Conservation (phyloP, 768 basidiomycete genomes). For the Calocybe gangraenosa region DNA sequence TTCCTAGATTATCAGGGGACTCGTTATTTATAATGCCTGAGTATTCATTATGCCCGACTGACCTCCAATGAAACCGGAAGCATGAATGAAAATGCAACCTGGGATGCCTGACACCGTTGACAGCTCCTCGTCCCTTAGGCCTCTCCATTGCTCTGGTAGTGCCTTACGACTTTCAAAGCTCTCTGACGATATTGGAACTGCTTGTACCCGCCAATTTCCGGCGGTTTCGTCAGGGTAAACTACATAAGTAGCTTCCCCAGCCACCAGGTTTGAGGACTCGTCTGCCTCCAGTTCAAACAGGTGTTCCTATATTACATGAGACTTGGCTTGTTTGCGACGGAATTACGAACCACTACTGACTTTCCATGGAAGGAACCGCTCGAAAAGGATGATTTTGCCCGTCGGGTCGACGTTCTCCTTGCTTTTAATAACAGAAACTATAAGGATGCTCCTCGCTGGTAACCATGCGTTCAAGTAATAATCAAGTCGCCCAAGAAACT, state of each 20-base stretch:
- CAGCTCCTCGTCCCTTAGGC: conserved; percentile 80
- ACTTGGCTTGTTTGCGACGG: no score
- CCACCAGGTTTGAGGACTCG: conserved; percentile 32
- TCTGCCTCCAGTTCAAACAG: conserved; percentile 82
- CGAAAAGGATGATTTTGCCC: conserved; percentile 78
- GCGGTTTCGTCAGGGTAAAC: conserved; percentile 83
- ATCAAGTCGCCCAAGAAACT: conserved; percentile 75
- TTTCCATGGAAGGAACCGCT: conserved; percentile 87
- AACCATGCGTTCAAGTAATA: conserved; percentile 91
- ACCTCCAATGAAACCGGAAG: conserved; percentile 97
- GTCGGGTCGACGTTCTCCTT: conserved; percentile 59
- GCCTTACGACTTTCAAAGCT: conserved; percentile 91
- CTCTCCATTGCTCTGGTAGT: conserved; percentile 91
- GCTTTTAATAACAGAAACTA: conserved; percentile 48
- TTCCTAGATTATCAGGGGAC: conserved; percentile 44
- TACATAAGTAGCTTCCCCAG: conserved; percentile 70
- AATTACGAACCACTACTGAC: no score
- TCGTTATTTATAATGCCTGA: not conserved
- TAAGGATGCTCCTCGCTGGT: conserved; percentile 81
- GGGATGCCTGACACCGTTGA: conserved; percentile 70
- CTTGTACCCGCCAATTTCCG: conserved; percentile 87
- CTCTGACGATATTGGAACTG: conserved; percentile 76
- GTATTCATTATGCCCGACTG: conserved; percentile 18
- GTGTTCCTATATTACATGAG: conserved; percentile 51
- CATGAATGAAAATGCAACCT: conserved; percentile 90